These are phyloP conservation scores for Colletotrichum sp. DNA, from an alignment of 2,329 filamentous ascomycete genomes.

Conservation along the genomic window DNA sequence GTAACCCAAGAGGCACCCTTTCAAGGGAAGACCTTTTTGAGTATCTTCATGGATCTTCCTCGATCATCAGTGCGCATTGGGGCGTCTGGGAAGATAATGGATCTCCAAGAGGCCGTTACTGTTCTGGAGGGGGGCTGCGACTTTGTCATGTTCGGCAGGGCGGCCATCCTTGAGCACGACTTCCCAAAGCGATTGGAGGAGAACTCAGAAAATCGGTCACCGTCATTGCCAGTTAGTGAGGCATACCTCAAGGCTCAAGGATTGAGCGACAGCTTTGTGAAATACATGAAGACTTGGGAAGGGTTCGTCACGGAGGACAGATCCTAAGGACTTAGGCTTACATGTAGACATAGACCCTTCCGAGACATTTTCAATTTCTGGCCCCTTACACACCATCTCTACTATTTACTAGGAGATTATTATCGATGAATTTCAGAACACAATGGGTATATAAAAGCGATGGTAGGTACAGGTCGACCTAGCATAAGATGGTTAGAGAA, in stretches of 20 bases:
- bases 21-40: background rate
- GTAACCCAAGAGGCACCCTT: background rate
- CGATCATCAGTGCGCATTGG: background rate
- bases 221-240: background rate
- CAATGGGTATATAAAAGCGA: background rate
- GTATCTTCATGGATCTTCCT: background rate
- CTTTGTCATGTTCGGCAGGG: background rate
- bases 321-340: background rate
- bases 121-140: background rate
- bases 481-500: background rate
- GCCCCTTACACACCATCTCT: no score
- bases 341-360: background rate
- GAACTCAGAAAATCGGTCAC: background rate
- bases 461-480: background rate
- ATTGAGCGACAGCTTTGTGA: background rate
- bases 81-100: background rate
- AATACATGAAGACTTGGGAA: background rate
- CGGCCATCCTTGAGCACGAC: background rate
- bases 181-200: background rate
- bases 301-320: background rate
- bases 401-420: accelerated
- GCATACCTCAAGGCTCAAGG: background rate
- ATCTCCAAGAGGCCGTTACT: background rate
- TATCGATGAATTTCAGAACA: background rate
- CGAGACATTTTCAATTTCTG: no score